These are phyloP conservation scores for Phytopythium mirpurense DNA, from an alignment of 352 stramenopile species.

Conservation along the genomic window DNA sequence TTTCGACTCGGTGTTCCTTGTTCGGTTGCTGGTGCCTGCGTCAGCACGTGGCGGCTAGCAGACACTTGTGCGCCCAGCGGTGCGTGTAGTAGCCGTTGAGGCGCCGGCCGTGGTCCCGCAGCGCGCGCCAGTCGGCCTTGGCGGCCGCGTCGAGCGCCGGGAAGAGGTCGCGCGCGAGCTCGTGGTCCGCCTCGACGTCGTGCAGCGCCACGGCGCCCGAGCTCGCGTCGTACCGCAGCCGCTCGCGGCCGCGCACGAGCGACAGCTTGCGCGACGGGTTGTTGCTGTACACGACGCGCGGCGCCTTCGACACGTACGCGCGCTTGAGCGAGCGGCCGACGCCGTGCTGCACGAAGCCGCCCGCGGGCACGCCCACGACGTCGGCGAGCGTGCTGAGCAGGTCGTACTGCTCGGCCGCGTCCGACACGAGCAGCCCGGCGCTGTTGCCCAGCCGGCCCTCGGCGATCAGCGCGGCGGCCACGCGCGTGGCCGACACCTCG, in stretches of 20 bases:
- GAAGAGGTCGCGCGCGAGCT: constrained; percentile 32
- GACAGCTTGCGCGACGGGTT: constrained; percentile 43
- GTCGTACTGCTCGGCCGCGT: constrained; percentile 45
- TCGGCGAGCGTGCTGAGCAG: constrained; percentile 60
- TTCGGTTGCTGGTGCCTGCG: neutral
- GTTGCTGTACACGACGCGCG: constrained; percentile 40
- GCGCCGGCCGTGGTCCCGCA: constrained; percentile 20
- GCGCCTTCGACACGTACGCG: constrained; percentile 9
- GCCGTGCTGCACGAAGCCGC: constrained; percentile 47
- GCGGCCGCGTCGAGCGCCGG: constrained; percentile 10
- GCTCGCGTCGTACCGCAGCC: constrained; percentile 34
- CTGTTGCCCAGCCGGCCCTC: constrained; percentile 36
- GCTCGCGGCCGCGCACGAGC: constrained; percentile 27
- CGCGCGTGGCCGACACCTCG: constrained; percentile 34
- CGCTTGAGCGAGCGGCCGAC: constrained; percentile 56
- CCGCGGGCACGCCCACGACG: constrained; percentile 41
- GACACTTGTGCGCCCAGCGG: constrained; percentile 33
- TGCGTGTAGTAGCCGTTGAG: constrained; percentile 48
- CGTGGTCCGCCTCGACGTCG: constrained; percentile 31
- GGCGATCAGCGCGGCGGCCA: constrained; percentile 41
- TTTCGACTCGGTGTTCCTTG: too few species aligned
- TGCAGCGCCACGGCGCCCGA: constrained; percentile 29
- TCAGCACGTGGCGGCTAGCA: constrained; percentile 9
- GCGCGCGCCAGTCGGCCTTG: constrained; percentile 12
- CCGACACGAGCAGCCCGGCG: constrained; percentile 17